Base-by-base conservation (phyloP, 495 filamentous ascomycete species). In the Penicillium atrosanguineum region DNA sequence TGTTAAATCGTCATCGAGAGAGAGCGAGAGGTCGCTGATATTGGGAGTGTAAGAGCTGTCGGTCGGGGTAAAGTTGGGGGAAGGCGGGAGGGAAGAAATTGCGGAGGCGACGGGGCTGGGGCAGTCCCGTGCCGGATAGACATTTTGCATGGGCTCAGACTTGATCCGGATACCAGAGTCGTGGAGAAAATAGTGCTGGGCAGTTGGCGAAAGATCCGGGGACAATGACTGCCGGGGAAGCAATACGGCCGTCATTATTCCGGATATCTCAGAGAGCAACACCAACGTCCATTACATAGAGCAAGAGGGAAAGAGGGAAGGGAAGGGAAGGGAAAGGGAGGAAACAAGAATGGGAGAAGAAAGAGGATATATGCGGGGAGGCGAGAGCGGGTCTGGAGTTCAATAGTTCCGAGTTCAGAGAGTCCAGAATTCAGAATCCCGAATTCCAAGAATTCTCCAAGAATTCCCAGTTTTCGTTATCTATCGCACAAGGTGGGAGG, bases 1-100 rank as follows among this genome's bases (percentile, higher is more conserved):
- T 7, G 89, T 74, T 11, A 79, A 59, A 40, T 85, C 78, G 21
- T 86, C 81, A 20, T 75, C 72, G n/a, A 88, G 64, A 0, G 87
- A 88, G 21, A 88, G 64, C 0, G 87, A 88, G 21, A 89, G 63
- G 51, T 77, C 85, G 51, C 83, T 84, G 14, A 83, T 74, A n/a
- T 84, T 80, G 18, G 86, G 84, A 4, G 75, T 71, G 45, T 73
- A 73, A 36, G 71, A 66, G 3, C 59, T 58, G 5, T 49, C 44
- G 25, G 66, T 15, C 9, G 53, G 63, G 8, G 67, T 62, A 57
- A 74, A 68, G 34, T 61, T 66, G 0, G 78, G 70, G 4, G 77
- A 80, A 6, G 72, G 67, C 16, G 70, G 65, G 12, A 65, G 56
- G 23, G 76, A 71, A 15, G 71, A 72, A 14, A 73, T 57, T 7